phyloP scores from a whole-genome alignment of 371 early-diverging fungal genomes.

The Zychaea mexicana region DNA sequence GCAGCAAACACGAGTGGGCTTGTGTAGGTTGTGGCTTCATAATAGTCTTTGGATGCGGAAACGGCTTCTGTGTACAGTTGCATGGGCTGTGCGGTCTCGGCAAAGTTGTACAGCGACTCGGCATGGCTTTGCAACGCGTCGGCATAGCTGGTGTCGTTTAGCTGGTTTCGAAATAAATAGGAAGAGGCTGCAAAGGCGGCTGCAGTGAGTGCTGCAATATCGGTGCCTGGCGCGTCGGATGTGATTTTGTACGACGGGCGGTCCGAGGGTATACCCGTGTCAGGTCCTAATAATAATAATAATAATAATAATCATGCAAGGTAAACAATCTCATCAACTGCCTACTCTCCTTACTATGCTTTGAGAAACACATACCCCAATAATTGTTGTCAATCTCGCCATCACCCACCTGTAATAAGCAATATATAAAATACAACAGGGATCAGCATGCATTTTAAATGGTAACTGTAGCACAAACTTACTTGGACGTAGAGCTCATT shows the following conservation, averaged over 20 bases:
- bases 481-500: slow-evolving; percentile 31
- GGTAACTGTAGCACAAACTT: background rate
- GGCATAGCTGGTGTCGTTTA: slow-evolving; percentile 57
- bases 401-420: slow-evolving; percentile 22
- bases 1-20: slow-evolving; percentile 63
- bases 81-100: slow-evolving; percentile 54
- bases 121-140: slow-evolving; percentile 27
- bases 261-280: slow-evolving; percentile 36
- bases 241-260: slow-evolving; percentile 42
- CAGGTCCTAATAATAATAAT: slow-evolving; percentile 14
- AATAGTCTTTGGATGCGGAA: slow-evolving; percentile 42
- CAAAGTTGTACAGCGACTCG: slow-evolving; percentile 47
- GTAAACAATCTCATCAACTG: too few species aligned
- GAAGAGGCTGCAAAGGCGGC: slow-evolving; percentile 58
- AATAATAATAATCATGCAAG: too few species aligned
- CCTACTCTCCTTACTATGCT: too few species aligned
- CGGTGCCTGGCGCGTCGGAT: slow-evolving; percentile 45
- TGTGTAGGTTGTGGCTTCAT: slow-evolving; percentile 46
- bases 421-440: background rate
- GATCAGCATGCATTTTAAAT: background rate
- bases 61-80: slow-evolving; percentile 56
- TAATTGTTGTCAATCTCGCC: slow-evolving; percentile 34
- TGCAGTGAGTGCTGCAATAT: slow-evolving; percentile 46
- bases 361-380: slow-evolving; percentile 23
- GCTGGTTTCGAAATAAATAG: slow-evolving; percentile 42